Evolutionary conservation across 2,329 filamentous ascomycete genomes (phyloP).

Genomic region (Cordyceps javanica): DNA sequence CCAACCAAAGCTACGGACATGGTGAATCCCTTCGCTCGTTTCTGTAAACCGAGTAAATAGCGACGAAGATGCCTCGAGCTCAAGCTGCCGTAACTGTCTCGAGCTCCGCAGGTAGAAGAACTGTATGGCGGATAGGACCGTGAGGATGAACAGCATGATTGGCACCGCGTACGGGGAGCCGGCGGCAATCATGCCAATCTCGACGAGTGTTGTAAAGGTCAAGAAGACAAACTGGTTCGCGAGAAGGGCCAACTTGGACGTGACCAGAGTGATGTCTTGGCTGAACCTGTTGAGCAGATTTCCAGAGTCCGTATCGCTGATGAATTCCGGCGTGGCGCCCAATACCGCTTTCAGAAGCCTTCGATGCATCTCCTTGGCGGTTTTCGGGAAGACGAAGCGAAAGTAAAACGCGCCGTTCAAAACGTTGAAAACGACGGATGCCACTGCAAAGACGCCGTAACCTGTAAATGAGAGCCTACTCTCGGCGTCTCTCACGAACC

Average conservation of each 20-base stretch:
- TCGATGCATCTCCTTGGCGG: slow-evolving; percentile 1
- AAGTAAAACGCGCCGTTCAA: background rate
- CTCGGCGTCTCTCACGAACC: background rate
- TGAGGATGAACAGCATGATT: slow-evolving; percentile 21
- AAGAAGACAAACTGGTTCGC: no score
- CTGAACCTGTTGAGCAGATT: slow-evolving; percentile 19
- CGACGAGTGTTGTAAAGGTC: no score
- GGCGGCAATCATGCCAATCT: slow-evolving; percentile 16
- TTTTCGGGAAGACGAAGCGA: no score
- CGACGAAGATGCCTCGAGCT: slow-evolving; percentile 24
- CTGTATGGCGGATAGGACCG: slow-evolving; percentile 24
- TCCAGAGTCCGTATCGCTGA: background rate
- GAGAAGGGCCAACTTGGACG: no score
- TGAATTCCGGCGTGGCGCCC: slow-evolving; percentile 17
- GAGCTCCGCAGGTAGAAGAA: slow-evolving; percentile 30
- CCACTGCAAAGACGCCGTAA: background rate
- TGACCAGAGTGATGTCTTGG: slow-evolving; percentile 22
- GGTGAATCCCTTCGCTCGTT: slow-evolving; percentile 37
- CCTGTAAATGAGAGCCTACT: background rate
- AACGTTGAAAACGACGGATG: background rate
- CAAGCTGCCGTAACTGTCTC: slow-evolving; percentile 29
- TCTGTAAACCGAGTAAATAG: slow-evolving; percentile 33
- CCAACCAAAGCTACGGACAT: slow-evolving; percentile 51
- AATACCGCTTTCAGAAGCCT: background rate
- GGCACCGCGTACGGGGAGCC: slow-evolving; percentile 25